Percentiles rank a stretch among this genome's conserved stretches.
phyloP scores from a whole-genome alignment of 805 yeast species.

The Lipomyces anomalus region DNA sequence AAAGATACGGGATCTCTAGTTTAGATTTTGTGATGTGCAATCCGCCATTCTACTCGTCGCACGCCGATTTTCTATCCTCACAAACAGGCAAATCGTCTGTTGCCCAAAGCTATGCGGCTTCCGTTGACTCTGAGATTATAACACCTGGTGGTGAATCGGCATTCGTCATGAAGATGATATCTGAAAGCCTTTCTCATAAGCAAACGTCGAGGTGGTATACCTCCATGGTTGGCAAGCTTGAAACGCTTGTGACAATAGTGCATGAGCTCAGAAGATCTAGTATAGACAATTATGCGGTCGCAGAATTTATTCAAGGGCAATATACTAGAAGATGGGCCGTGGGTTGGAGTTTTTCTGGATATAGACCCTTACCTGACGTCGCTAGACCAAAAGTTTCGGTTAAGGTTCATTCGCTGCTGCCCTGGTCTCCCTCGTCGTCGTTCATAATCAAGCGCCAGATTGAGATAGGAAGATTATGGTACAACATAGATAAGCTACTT shows the following conservation, averaged over 20 bases:
- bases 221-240: conserved; percentile 35
- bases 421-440: conserved; percentile 1
- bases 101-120: conserved; percentile 31
- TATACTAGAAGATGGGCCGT: conserved; percentile 23
- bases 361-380: conserved; percentile 8
- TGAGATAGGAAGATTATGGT: no score
- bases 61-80: conserved; percentile 32
- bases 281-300: conserved; percentile 18
- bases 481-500: no score
- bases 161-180: conserved; percentile 37
- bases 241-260: conserved; percentile 11
- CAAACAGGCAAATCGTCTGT: conserved; percentile 27
- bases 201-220: conserved; percentile 37
- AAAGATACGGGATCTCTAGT: not conserved
- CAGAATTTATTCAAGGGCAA: conserved; percentile 21
- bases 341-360: conserved; percentile 17
- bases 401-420: conserved; percentile 4
- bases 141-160: conserved; percentile 44
- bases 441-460: no score
- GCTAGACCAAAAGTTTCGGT: conserved; percentile 2
- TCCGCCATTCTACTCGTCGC: conserved; percentile 47
- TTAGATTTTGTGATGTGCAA: conserved; percentile 42
- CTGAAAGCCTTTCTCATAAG: conserved; percentile 29
- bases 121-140: conserved; percentile 37
- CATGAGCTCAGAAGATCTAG: conserved; percentile 2